Evolutionary conservation across 495 filamentous ascomycete species (phyloP).

Genomic region (Sphaerosporella brunnea): DNA sequence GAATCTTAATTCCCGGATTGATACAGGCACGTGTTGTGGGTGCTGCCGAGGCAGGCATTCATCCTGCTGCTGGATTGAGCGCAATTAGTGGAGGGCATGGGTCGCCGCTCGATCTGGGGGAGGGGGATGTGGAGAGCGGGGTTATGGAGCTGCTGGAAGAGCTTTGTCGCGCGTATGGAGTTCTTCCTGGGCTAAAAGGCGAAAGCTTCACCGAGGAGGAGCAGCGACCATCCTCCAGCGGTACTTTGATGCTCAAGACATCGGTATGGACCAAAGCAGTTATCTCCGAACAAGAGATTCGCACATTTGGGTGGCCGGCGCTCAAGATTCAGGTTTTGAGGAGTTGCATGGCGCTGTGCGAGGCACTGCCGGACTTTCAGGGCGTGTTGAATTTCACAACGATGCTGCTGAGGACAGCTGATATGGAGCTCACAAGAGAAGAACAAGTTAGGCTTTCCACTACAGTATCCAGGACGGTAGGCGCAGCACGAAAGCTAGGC

Average conservation of each 20-base stretch:
- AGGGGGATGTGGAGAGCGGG: conserved; percentile 58
- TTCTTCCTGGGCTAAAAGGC: conserved; percentile 12
- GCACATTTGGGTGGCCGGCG: conserved; percentile 45
- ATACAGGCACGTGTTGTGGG: conserved; percentile 85
- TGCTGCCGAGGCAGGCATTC: conserved; percentile 85
- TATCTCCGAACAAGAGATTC: conserved; percentile 30
- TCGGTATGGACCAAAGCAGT: conserved; percentile 29
- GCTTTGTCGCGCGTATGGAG: conserved; percentile 32
- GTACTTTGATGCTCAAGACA: background rate
- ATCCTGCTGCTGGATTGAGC: conserved; percentile 59
- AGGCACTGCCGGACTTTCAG: conserved; percentile 80
- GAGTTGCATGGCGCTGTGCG: conserved; percentile 73
- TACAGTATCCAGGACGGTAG: conserved; percentile 69
- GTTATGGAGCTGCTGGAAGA: conserved; percentile 41
- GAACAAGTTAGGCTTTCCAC: conserved; percentile 66
- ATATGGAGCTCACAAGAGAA: conserved; percentile 60
- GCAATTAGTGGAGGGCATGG: conserved; percentile 23
- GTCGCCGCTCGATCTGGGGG: conserved; percentile 46
- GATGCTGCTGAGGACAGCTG: conserved; percentile 62
- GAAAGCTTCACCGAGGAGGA: conserved; percentile 7
- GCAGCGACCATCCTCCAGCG: conserved; percentile 3
- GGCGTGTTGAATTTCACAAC: conserved; percentile 75
- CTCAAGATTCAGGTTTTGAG: conserved; percentile 73
- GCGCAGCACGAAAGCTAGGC: conserved; percentile 55
- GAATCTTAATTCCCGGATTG: conserved; percentile 63